Conservation (phyloP, 2,329 filamentous ascomycete species). For the Penicillium frequentans region DNA sequence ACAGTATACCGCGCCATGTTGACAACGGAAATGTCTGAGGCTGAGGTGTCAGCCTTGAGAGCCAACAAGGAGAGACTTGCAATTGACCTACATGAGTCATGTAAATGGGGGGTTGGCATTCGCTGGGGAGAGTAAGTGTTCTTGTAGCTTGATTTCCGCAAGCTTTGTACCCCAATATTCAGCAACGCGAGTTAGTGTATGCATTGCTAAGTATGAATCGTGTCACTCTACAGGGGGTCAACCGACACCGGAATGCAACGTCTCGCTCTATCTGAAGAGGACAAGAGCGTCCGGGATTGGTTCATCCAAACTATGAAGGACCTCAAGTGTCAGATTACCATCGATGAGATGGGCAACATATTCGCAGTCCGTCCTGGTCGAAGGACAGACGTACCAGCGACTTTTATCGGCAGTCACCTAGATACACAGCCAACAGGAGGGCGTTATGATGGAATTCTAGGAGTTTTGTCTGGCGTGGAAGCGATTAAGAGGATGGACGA, state of each 20-base stretch:
- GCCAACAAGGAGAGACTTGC: slow-evolving; percentile 62
- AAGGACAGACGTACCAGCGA: slow-evolving; percentile 58
- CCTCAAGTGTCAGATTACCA: slow-evolving; percentile 65
- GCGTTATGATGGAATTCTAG: slow-evolving; percentile 65
- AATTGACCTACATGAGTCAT: slow-evolving; percentile 64
- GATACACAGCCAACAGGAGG: slow-evolving; percentile 60
- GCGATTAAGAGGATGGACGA: slow-evolving; percentile 69
- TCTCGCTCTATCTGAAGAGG: slow-evolving; percentile 68
- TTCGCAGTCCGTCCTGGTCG: slow-evolving; percentile 70
- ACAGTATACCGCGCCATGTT: slow-evolving; percentile 30
- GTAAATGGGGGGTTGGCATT: slow-evolving; percentile 65
- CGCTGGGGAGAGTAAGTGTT: slow-evolving; percentile 65
- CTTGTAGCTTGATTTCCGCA: background rate
- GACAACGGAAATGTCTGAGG: slow-evolving; percentile 49
- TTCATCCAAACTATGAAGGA: slow-evolving; percentile 64
- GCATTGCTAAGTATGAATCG: background rate
- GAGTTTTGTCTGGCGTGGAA: slow-evolving; percentile 71
- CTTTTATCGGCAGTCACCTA: slow-evolving; percentile 69
- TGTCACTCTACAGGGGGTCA: slow-evolving; percentile 23
- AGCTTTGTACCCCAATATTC: background rate
- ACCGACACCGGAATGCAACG: slow-evolving; percentile 77
- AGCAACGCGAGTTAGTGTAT: background rate
- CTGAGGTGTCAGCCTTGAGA: slow-evolving; percentile 54
- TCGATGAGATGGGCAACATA: slow-evolving; percentile 79
- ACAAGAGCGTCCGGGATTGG: slow-evolving; percentile 73